Conservation (phyloP, 139 green algal genomes). For the Pseudopediastrum boryanum region DNA sequence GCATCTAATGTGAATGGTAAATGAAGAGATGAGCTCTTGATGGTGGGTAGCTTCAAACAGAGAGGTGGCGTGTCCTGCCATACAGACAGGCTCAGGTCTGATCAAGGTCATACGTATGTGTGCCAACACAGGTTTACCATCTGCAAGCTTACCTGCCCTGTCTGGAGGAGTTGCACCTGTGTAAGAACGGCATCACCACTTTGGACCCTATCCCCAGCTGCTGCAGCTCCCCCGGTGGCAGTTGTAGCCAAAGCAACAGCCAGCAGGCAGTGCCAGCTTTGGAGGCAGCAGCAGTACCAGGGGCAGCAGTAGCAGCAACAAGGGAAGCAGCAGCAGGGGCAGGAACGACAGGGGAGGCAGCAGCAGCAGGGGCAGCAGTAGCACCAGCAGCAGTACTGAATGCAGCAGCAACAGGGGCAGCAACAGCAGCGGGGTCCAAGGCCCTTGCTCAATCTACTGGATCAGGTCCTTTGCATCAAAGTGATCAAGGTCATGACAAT, state of each 20-base stretch:
- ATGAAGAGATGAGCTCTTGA: no score
- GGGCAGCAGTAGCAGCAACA: background rate
- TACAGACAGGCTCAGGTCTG: no score
- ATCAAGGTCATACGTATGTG: no score
- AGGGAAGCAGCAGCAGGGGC: background rate
- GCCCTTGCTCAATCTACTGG: no score
- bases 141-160: constrained; percentile 54
- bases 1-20: no score
- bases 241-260: no score
- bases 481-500: no score
- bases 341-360: background rate
- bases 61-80: no score
- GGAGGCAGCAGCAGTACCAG: background rate
- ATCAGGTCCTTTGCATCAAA: no score
- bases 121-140: constrained; percentile 33
- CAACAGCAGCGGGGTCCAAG: no score
- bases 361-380: background rate
- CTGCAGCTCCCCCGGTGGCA: no score
- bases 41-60: no score
- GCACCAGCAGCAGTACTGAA: constrained; percentile 2
- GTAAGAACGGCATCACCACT: constrained; percentile 60
- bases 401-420: background rate
- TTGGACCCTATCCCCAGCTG: constrained; percentile 5
- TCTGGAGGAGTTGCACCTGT: constrained; percentile 73
- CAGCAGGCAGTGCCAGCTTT: background rate